These are phyloP conservation scores for Rutstroemia sp. DNA, from an alignment of 2,329 filamentous ascomycete species.

Conservation along the genomic window DNA sequence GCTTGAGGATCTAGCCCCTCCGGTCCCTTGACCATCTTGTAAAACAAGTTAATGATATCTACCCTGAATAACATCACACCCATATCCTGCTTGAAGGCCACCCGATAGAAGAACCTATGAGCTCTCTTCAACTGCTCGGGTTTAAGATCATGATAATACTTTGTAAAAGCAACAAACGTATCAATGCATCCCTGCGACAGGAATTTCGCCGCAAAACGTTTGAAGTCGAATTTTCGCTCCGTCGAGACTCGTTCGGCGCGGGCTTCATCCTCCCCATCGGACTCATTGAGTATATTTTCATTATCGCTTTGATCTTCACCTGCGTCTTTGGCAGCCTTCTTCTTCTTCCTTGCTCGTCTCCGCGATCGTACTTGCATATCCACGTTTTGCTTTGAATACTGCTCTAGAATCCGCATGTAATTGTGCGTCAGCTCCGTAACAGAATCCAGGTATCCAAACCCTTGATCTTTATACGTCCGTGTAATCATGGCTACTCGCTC, in stretches of 20 bases:
- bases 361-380: constrained; percentile 89
- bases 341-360: constrained; percentile 64
- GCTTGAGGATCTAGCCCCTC: constrained; percentile 62
- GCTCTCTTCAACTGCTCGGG: constrained; percentile 78
- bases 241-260: constrained; percentile 63
- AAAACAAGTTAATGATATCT: constrained; percentile 81
- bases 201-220: constrained; percentile 73
- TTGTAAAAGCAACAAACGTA: constrained; percentile 75
- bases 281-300: constrained; percentile 48
- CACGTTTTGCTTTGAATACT: constrained; percentile 89
- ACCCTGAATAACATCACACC: constrained; percentile 82
- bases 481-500: constrained; percentile 77
- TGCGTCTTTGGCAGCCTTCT: constrained; percentile 50
- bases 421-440: constrained; percentile 87
- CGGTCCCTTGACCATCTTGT: constrained; percentile 87
- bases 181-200: constrained; percentile 78
- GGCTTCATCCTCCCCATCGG: constrained; percentile 67
- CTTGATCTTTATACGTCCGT: constrained; percentile 84
- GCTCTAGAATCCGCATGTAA: constrained; percentile 84
- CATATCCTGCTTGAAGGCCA: constrained; percentile 92
- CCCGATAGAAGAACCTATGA: constrained; percentile 88
- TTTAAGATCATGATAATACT: constrained; percentile 73
- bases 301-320: constrained; percentile 38
- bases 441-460: constrained; percentile 87
- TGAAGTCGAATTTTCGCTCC: constrained; percentile 93